Evolutionary conservation across 208 protist species (phyloP).

Genomic region (Acanthamoeba royreba): DNA sequence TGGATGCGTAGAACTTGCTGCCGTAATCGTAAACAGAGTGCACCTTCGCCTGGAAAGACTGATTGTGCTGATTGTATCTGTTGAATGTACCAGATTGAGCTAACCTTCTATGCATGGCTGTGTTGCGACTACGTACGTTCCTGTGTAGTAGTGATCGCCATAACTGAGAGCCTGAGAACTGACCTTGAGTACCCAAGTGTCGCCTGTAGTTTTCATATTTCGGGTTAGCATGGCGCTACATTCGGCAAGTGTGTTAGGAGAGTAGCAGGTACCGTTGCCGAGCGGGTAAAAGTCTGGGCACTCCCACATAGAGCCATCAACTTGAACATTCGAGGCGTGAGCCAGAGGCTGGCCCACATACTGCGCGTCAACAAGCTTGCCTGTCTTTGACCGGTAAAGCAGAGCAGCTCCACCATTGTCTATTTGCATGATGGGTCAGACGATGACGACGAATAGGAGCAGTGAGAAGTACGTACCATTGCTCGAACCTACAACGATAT

Average conservation of each 20-base stretch:
- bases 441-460: no score
- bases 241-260: no score
- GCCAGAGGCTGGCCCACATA: neutral
- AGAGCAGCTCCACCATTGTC: neutral
- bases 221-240: no score
- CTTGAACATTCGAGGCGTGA: neutral
- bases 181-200: neutral
- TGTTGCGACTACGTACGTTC: neutral
- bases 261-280: neutral
- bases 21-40: neutral
- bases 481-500: no score
- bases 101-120: no score
- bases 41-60: neutral
- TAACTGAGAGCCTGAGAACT: neutral
- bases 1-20: neutral
- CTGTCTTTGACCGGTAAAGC: neutral
- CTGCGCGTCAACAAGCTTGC: neutral
- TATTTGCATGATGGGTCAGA: no score
- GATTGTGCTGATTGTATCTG: neutral
- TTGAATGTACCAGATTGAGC: no score
- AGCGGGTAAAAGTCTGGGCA: slow-evolving; percentile 25
- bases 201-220: no score
- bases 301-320: neutral
- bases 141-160: slow-evolving; percentile 15
- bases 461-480: no score